Evolutionary conservation across 148 eudicot species (phyloP), one percentile per base, ranked within the genome.

Genomic region (Rhododendron ferrugineum): DNA sequence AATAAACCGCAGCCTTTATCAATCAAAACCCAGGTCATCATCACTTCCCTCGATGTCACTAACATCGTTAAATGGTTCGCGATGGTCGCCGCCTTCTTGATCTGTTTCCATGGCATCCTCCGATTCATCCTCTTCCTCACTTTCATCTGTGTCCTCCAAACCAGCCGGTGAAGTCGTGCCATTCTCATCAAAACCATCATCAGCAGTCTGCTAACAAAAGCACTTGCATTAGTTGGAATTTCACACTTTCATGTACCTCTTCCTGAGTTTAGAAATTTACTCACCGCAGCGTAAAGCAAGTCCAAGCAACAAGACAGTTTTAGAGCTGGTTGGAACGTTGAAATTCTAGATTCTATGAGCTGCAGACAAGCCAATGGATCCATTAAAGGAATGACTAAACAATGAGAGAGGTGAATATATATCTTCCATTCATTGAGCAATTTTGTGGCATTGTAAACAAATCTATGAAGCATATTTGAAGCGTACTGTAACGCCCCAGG

Each of bases 101-200:
- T 95, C 98, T 30, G 95, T 94, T 16, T 97, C 99, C 99, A 94
- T 97, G 1, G 89, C 93, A 34, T 91, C 98, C 74, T 89, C 96
- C 7, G 87, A 86, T 68, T 89, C 93, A 4, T 70, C 93, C 0
- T 28, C 94, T 34, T 81, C 87, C 16, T 92, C 98, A 54, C 94
- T 93, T 44, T 88, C 93, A 90, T 93, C 95, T 6, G 86, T 89
- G 83, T 94, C 98, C 82, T 94, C 98, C 44, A 87, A 95, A 56
- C 93, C 89, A 76, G 89, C 88, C 20, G 98, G 98, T 49, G 89
- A 49, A 15, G 82, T 85, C 26, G 85, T 47, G 32, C 81, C 92
- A 30, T 89, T 77, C 82, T 92, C 96, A 8, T 92, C 98, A 28
- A 66, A 85, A 68, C 60, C 92, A 83, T 93, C 95, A 60, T 91